Percentiles rank a stretch among this genome's conserved stretches.
These are phyloP conservation scores for Coniochaeta sp. DNA, from an alignment of 2,329 filamentous ascomycete species.

Conservation along the genomic window DNA sequence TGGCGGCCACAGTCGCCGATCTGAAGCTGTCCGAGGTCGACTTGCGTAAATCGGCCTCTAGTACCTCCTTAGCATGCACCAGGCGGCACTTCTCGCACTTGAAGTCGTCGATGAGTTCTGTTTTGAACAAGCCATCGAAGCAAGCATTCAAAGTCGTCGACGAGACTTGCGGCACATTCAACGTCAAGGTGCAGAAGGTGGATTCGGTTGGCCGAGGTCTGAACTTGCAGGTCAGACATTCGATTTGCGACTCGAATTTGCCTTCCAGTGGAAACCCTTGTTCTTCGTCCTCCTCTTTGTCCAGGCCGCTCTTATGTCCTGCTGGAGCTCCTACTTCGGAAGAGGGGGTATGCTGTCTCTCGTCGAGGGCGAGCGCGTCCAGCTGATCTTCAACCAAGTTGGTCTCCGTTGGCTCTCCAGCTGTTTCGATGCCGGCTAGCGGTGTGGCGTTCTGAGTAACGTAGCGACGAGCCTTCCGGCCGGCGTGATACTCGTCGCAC, in stretches of 20 bases:
- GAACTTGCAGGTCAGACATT: slow-evolving; percentile 85
- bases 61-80: slow-evolving; percentile 64
- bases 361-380: not conserved
- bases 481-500: slow-evolving; percentile 90
- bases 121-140: slow-evolving; percentile 90
- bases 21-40: slow-evolving; percentile 46
- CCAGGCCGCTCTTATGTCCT: too few relatives aligned
- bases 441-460: slow-evolving; percentile 31
- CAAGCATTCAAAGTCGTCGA: slow-evolving; percentile 79
- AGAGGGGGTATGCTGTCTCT: not conserved
- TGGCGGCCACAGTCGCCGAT: slow-evolving; percentile 45
- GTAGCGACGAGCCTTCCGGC: slow-evolving; percentile 61
- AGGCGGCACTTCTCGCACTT: slow-evolving; percentile 90
- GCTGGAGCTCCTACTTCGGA: slow-evolving; percentile 8
- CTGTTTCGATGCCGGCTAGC: not conserved
- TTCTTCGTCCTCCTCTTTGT: slow-evolving; percentile 36
- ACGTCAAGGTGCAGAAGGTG: slow-evolving; percentile 83
- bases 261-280: slow-evolving; percentile 89
- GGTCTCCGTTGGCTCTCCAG: not conserved
- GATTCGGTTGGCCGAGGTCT: slow-evolving; percentile 78
- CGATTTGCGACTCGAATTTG: slow-evolving; percentile 85
- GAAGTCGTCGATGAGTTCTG: slow-evolving; percentile 94
- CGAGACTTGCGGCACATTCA: slow-evolving; percentile 80
- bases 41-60: slow-evolving; percentile 49
- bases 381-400: not conserved